These are phyloP conservation scores for Claviceps pazoutovae DNA, from an alignment of 2,329 filamentous ascomycete genomes.

Conservation along the genomic window DNA sequence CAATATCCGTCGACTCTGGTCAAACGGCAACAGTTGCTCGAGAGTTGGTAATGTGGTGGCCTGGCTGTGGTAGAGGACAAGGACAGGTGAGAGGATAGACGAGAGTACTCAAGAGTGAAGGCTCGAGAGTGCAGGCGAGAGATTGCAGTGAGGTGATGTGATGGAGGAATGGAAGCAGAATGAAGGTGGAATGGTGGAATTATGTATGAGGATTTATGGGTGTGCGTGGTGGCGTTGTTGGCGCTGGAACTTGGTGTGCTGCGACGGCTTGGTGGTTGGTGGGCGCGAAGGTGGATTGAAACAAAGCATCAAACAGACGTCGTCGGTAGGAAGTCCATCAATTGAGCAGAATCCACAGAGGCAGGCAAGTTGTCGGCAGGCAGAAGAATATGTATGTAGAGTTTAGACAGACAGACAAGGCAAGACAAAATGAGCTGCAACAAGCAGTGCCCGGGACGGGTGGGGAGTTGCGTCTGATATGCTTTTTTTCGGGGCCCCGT, in stretches of 20 bases:
- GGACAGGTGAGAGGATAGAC: background rate
- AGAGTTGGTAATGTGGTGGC: background rate
- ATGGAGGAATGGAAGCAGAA: background rate
- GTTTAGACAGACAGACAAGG: background rate
- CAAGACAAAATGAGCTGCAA: background rate
- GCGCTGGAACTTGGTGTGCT: background rate
- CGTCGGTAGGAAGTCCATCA: background rate
- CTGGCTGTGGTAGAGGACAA: background rate
- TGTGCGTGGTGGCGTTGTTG: background rate
- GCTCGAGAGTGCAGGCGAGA: background rate
- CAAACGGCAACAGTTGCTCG: background rate
- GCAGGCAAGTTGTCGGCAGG: background rate
- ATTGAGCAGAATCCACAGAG: constrained; percentile 1
- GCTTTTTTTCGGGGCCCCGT: constrained; percentile 4
- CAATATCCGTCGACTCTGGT: background rate
- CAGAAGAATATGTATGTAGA: background rate
- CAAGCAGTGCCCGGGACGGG: background rate
- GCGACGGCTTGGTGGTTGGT: constrained; percentile 1
- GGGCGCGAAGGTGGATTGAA: constrained; percentile 2
- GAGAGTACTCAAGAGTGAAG: background rate
- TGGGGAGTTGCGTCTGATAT: constrained; percentile 6
- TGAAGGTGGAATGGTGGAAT: background rate
- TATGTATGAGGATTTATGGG: background rate
- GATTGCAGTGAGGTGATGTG: background rate
- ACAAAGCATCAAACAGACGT: background rate